Conservation (phyloP, 345 rosid genomes). For the Garcia nutans region DNA sequence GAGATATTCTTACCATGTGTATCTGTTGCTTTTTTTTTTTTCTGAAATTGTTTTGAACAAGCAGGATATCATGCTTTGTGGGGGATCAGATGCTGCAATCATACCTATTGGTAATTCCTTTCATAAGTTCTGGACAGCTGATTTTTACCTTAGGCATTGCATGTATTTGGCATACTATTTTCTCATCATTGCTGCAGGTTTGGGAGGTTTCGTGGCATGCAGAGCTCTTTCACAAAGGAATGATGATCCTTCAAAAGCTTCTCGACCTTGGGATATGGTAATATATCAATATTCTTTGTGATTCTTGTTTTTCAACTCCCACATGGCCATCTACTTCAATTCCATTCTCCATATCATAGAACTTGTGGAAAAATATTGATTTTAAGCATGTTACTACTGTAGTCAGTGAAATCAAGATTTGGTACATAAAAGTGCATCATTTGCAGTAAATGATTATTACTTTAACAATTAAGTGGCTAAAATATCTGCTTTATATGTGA, state of each 20-base stretch:
- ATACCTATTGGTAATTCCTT: slow-evolving; percentile 75
- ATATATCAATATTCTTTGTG: slow-evolving; percentile 14
- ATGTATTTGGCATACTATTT: slow-evolving; percentile 13
- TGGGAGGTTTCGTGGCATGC: slow-evolving; percentile 97
- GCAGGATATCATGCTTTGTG: slow-evolving; percentile 95
- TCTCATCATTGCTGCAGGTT: slow-evolving; percentile 52
- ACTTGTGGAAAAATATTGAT: background rate
- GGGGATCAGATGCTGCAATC: slow-evolving; percentile 87
- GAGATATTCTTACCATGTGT: background rate
- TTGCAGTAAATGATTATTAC: background rate
- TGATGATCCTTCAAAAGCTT: slow-evolving; percentile 83
- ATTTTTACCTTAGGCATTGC: slow-evolving; percentile 14
- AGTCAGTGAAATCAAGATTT: background rate
- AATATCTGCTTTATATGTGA: background rate
- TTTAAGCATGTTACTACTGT: background rate
- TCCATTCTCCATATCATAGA: background rate
- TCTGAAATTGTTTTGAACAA: slow-evolving; percentile 23
- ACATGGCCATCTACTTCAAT: background rate
- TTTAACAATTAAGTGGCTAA: background rate
- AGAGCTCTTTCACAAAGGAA: slow-evolving; percentile 90
- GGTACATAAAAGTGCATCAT: background rate
- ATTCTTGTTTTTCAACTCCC: background rate
- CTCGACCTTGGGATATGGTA: slow-evolving; percentile 97
- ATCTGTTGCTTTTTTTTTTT: background rate
- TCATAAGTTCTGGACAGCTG: background rate